Percentiles rank a stretch among this genome's conserved stretches.
Conservation (phyloP, 495 filamentous ascomycete species). For the Mytilinidion resinicola region DNA sequence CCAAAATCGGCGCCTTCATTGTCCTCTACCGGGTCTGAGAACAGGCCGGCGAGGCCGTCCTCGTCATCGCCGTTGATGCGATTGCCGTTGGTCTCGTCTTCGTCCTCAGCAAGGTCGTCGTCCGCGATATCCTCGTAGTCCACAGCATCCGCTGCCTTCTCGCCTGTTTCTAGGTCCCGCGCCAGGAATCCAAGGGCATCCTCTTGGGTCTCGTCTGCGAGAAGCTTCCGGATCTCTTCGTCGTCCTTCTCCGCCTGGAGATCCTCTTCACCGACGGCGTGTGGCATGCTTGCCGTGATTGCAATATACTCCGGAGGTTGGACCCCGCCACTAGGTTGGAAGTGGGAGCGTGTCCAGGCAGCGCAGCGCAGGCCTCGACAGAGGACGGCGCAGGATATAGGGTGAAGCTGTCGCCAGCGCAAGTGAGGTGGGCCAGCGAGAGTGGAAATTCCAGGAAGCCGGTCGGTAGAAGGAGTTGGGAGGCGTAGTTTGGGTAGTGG, state of each 20-base stretch:
- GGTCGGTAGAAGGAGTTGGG: too few species aligned
- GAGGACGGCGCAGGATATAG: too few species aligned
- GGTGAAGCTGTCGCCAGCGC: too few species aligned
- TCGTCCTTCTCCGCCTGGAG: constrained; percentile 9
- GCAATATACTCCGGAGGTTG: too few species aligned
- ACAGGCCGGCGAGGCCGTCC: constrained; percentile 31
- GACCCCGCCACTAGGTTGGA: too few species aligned
- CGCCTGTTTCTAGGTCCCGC: constrained; percentile 49
- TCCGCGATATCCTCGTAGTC: constrained; percentile 86
- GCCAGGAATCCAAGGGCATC: constrained; percentile 20
- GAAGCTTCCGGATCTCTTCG: constrained; percentile 7
- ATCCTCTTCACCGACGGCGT: constrained; percentile 15
- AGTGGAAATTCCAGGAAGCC: too few species aligned
- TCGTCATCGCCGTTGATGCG: constrained; percentile 3
- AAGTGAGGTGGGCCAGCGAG: too few species aligned
- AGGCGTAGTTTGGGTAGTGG: too few species aligned
- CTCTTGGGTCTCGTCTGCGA: not conserved
- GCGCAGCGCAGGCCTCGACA: too few species aligned
- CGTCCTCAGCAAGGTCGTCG: constrained; percentile 64
- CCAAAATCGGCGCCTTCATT: constrained; percentile 26
- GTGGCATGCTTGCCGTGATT: constrained; percentile 7
- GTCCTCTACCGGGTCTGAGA: constrained; percentile 12
- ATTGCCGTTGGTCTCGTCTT: constrained; percentile 36
- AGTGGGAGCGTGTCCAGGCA: too few species aligned
- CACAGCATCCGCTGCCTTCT: constrained; percentile 72